Percentiles rank a stretch among this genome's conserved stretches.
Conservation (phyloP, 2,329 filamentous ascomycete genomes). For the Colletotrichum agaves region DNA sequence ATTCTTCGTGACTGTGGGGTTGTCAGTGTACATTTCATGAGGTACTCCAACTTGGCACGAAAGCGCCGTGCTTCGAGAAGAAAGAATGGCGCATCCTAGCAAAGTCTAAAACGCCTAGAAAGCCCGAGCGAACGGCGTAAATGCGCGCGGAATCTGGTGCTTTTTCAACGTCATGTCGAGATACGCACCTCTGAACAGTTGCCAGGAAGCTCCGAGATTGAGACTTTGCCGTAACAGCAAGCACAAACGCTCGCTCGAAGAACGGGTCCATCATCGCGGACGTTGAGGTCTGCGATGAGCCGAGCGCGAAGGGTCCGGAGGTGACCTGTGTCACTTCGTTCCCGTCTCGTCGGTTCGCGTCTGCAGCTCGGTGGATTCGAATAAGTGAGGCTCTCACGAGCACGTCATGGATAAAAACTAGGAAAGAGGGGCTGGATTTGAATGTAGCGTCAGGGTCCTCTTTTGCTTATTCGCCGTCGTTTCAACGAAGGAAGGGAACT, state of each 20-base stretch:
- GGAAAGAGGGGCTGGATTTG: not conserved
- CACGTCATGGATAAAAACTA: slow-evolving; percentile 24
- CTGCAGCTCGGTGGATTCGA: not conserved
- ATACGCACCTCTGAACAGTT: slow-evolving; percentile 20
- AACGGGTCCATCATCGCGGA: slow-evolving; percentile 19
- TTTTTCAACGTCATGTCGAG: not conserved
- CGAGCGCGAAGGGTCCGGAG: not conserved
- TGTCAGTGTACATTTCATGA: slow-evolving; percentile 9
- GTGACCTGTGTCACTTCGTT: slow-evolving; percentile 1
- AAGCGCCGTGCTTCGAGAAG: not conserved
- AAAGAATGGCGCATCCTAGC: not conserved
- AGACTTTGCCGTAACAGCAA: slow-evolving; percentile 12
- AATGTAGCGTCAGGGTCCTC: not conserved
- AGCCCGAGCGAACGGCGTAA: not conserved
- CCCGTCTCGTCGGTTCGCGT: slow-evolving; percentile 1
- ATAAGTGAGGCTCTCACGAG: slow-evolving; percentile 6
- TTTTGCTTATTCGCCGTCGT: slow-evolving; percentile 1
- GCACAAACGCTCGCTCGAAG: slow-evolving; percentile 24
- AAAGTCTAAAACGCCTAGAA: slow-evolving; percentile 3
- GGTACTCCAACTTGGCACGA: no score
- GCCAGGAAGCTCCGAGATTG: slow-evolving; percentile 11
- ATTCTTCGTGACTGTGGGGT: slow-evolving; percentile 13
- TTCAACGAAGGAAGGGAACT: slow-evolving; percentile 2
- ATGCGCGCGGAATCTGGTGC: not conserved
- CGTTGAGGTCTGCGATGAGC: not conserved